Base-by-base conservation (phyloP, 2,329 filamentous ascomycete genomes). In the Hymenoscyphus infarciens region DNA sequence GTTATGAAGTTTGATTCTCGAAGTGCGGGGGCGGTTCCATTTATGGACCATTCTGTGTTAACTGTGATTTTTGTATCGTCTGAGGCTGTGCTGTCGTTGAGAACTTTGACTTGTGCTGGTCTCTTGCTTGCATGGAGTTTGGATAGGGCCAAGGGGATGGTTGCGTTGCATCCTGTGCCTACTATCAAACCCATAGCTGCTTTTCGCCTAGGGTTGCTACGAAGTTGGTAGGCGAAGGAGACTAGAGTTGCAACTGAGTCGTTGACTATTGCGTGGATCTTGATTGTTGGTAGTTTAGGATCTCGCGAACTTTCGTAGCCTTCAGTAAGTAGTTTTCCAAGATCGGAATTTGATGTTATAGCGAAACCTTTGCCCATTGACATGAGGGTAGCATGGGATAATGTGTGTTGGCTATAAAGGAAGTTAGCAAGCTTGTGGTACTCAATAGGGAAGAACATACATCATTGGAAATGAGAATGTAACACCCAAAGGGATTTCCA, bases 21-120 rank as follows among this genome's bases (percentile, higher is more conserved):
- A 60, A 94, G 77, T 0, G 90, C 88, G 6, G 81, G 79, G n/a
- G 86, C 86, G 1, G 90, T 86, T 6, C 90, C 90, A 29, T 87
- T 87, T 69, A 95, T 92, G 59, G 88, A 90, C 88, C 89, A 93
- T 75, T 95, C 91, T 0, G 91, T 94, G 72, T 94, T 94, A 66
- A 94, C 86, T 4, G 91, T 84, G 15, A 92, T 87, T 67, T 85
- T 87, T n/a, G 83, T 78, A 6, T 88, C 80, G 13, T 79, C 76
- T 1, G 79, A 67, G 64, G 39, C 74, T 62, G 76, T 74, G 65
- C 76, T 77, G 15, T 77, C 80, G 16, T 80, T 79, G 39, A 84
- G 75, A 6, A 81, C 75, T 64, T 78, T 79, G 55, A 85, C 76
- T 52, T 76, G 79, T 66, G 70, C 75, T 58, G 77, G 85, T 69